Conservation (phyloP, 2,329 filamentous ascomycete species). For the Arachnomyces sp. region DNA sequence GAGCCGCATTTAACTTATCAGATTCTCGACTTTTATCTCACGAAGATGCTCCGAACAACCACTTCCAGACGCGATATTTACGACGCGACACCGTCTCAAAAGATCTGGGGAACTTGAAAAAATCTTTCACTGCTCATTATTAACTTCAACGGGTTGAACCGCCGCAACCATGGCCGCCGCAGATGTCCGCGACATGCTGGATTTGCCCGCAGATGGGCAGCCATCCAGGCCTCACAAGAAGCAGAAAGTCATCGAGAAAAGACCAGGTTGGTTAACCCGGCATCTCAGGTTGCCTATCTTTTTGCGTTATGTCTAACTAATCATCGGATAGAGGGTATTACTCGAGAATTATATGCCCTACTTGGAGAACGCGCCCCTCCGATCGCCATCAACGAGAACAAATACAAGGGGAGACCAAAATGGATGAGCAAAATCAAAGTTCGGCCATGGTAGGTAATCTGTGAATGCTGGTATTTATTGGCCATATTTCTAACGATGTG, state of each 20-base stretch:
- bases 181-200: conserved; percentile 83
- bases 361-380: conserved; percentile 46
- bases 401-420: conserved; percentile 45
- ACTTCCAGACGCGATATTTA: too few species aligned
- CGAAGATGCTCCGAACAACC: too few species aligned
- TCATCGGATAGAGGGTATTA: conserved; percentile 38
- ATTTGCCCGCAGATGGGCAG: conserved; percentile 58
- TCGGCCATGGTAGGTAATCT: conserved; percentile 36
- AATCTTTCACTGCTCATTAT: too few species aligned
- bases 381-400: conserved; percentile 45
- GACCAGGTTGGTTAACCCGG: conserved; percentile 40
- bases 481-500: conserved; percentile 5
- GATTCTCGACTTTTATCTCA: too few species aligned
- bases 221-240: conserved; percentile 61
- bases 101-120: too few species aligned
- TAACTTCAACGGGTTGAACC: too few species aligned
- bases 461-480: conserved; percentile 44
- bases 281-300: conserved; percentile 4
- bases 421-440: conserved; percentile 38
- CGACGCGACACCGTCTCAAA: too few species aligned
- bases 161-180: conserved; percentile 56
- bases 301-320: conserved; percentile 6
- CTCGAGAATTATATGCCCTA: conserved; percentile 44
- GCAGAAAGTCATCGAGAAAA: conserved; percentile 57
- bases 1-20: too few species aligned